Conservation (phyloP, 331 rosid genomes). For the Acacia pycnantha region DNA sequence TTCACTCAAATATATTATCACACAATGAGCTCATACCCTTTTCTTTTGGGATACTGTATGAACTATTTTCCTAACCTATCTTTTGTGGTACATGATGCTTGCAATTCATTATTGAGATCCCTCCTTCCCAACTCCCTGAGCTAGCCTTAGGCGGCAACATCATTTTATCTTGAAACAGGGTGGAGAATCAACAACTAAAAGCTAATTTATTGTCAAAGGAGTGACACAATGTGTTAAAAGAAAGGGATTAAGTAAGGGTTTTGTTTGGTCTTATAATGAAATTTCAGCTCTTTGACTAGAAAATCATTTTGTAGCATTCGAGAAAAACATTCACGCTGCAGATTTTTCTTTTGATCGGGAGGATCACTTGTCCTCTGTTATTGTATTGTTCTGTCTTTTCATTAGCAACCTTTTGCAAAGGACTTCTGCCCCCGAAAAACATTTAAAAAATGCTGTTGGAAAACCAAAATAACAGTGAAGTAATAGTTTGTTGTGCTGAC, state of each 20-base stretch:
- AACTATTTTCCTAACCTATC: background rate
- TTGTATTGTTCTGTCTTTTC: background rate
- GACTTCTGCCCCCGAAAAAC: background rate
- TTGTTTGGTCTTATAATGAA: background rate
- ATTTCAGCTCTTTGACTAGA: background rate
- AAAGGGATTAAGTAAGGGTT: background rate
- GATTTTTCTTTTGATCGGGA: background rate
- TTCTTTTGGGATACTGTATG: background rate
- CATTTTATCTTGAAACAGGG: background rate
- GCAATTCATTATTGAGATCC: background rate
- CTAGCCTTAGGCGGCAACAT: background rate
- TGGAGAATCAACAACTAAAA: background rate
- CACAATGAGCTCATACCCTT: background rate
- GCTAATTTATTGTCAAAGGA: background rate
- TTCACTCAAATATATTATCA: background rate
- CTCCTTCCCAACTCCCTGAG: background rate
- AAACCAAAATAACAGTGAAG: conserved; percentile 10
- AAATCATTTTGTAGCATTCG: background rate
- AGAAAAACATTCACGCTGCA: background rate
- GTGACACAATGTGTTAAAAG: background rate
- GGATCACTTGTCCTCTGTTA: background rate
- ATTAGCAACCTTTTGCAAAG: background rate
- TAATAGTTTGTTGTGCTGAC: conserved; percentile 12
- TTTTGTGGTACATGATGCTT: background rate
- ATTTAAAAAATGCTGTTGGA: background rate